Base-by-base conservation (phyloP, 495 filamentous ascomycete species). In the Staphylotrichum longicolle region DNA sequence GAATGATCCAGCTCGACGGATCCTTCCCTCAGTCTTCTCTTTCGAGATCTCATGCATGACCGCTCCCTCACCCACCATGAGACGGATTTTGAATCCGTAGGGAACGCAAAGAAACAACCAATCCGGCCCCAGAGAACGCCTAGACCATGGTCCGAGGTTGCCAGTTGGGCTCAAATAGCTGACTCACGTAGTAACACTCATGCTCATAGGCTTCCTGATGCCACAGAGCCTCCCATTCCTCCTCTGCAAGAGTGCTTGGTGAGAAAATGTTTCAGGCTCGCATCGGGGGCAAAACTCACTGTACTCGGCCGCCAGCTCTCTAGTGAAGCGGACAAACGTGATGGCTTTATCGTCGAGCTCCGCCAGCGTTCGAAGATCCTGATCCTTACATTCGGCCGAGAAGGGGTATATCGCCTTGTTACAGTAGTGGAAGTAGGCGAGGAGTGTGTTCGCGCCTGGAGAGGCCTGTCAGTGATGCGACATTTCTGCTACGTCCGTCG, bases 381-480 rank as follows among this genome's bases (percentile, higher is more conserved):
- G 69, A 32, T 82, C 79, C 61, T 75, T 79, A 67, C 78, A 82
- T 40, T 80, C 75, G 9, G 65, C 48, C 3, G 79, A 80, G 67
- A 82, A 82, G 33, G 79, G 79, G 55, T 78, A 76, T 56, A 77
- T 68, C 34, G 75, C 81, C 68, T 83, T 84, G 67, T 82, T 85
- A 68, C 78, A 81, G 72, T 84, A 82, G 71, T 86, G 83, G 49
- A 82, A 86, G 66, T 85, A 82, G 33, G 79, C 77, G 8, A 86
- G 70, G 42, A 86, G 68, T 56, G 83, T 82, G 60, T 85, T 84
- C 27, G 83, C 83, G 15, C 82, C 82, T 77, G 39, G n/a, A n/a
- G 5, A 7, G 6, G 2, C 6, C 32, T 32, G 20, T 11, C 44
- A 40, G 56, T 72, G 49, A 63, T 51, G 33, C 32, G 30, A 37